Percentiles rank a stretch among this genome's conserved stretches.
These are phyloP conservation scores for Tinospora cordifolia DNA, from an alignment of 164 flowering plant genomes.

Conservation along the genomic window DNA sequence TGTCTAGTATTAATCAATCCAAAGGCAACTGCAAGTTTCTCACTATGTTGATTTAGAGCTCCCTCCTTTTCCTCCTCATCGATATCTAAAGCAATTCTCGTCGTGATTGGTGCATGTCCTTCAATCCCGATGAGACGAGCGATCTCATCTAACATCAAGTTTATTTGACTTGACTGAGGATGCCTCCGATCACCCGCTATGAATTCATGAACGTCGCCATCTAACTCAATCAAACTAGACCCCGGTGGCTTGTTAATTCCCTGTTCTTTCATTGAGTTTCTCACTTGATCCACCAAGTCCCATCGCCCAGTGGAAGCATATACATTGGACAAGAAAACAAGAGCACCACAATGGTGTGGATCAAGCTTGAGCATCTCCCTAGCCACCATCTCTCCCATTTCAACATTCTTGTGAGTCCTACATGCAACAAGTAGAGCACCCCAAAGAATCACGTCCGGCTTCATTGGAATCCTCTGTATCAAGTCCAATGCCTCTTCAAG, in stretches of 20 bases:
- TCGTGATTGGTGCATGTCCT: slow-evolving; percentile 19
- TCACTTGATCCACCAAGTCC: slow-evolving; percentile 19
- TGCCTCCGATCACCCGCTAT: slow-evolving; percentile 23
- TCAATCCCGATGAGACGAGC: slow-evolving; percentile 15
- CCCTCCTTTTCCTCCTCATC: slow-evolving; percentile 25
- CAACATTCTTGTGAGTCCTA: slow-evolving; percentile 17
- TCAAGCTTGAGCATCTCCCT: slow-evolving; percentile 25
- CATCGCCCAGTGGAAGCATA: slow-evolving; percentile 23
- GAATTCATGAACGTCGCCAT: slow-evolving; percentile 25
- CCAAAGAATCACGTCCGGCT: slow-evolving; percentile 16
- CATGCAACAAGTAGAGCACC: slow-evolving; percentile 27
- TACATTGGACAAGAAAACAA: slow-evolving; percentile 24
- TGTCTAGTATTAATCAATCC: slow-evolving; percentile 24
- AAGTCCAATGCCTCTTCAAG: slow-evolving; percentile 12
- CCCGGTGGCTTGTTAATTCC: slow-evolving; percentile 22
- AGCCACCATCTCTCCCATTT: slow-evolving; percentile 27
- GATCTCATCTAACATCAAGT: slow-evolving; percentile 24
- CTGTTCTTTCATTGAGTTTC: slow-evolving; percentile 23
- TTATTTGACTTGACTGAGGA: slow-evolving; percentile 14
- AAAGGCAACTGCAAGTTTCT: slow-evolving; percentile 28
- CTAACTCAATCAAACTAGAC: slow-evolving; percentile 24
- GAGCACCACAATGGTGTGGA: slow-evolving; percentile 24
- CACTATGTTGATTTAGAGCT: slow-evolving; percentile 21
- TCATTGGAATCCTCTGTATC: slow-evolving; percentile 3
- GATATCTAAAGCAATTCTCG: slow-evolving; percentile 19